Conservation (phyloP, 2,329 filamentous ascomycete species). For the Colletotrichum aenigma region DNA sequence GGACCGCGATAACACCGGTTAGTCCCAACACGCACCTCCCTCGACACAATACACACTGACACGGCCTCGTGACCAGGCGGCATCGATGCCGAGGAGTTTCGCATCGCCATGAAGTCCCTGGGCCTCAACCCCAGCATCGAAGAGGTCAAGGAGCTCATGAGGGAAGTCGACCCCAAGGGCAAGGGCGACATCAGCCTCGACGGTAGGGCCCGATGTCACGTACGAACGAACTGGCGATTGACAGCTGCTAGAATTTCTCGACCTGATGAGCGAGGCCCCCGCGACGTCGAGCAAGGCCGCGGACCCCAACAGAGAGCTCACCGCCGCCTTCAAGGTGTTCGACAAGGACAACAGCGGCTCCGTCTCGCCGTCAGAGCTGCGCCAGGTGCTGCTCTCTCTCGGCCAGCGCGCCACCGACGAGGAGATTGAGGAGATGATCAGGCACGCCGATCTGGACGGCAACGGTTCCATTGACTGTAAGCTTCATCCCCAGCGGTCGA, state of each 20-base stretch:
- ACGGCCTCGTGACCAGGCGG: not conserved
- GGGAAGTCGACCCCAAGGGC: constrained; percentile 21
- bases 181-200: constrained; percentile 22
- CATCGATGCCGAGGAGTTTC: constrained; percentile 22
- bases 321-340: constrained; percentile 23
- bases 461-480: constrained; percentile 24
- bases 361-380: constrained; percentile 22
- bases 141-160: constrained; percentile 23
- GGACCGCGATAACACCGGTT: constrained; percentile 24
- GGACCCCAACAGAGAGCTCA: constrained; percentile 20
- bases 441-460: constrained; percentile 21
- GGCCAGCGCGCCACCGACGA: constrained; percentile 23
- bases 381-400: constrained; percentile 22
- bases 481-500: not conserved
- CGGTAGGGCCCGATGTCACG: not conserved
- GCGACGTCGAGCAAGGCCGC: constrained; percentile 17
- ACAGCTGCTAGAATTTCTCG: constrained; percentile 15
- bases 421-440: constrained; percentile 25
- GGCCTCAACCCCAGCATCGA: constrained; percentile 21
- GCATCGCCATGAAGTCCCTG: constrained; percentile 23
- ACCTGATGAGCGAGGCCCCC: constrained; percentile 21
- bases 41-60: not conserved
- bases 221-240: not conserved
- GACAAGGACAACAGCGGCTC: constrained; percentile 24
- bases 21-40: not conserved